Percentiles rank a stretch among this genome's conserved stretches.
These are phyloP conservation scores for Botrytis elliptica DNA, from an alignment of 2,329 filamentous ascomycete species.

Conservation along the genomic window DNA sequence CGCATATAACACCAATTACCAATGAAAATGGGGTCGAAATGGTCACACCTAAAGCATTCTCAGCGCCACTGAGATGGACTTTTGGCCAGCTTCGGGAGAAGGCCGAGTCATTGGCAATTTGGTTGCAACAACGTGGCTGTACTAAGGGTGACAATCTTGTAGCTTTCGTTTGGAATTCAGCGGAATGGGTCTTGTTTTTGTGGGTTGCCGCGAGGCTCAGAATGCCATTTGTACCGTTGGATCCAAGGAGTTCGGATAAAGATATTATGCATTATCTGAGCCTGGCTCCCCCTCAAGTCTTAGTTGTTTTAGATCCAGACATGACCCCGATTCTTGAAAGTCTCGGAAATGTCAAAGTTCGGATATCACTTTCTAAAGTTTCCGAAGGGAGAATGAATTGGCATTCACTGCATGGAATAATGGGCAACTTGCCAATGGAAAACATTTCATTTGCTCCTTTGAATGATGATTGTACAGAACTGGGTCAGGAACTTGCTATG, in stretches of 20 bases:
- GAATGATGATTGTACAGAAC: not conserved
- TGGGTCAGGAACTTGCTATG: not conserved
- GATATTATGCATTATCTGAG: not conserved
- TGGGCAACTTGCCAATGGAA: not conserved
- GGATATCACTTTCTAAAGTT: not conserved
- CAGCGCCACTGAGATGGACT: conserved; percentile 11
- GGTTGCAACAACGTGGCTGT: conserved; percentile 4
- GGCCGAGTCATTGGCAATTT: not conserved
- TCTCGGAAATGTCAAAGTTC: not conserved
- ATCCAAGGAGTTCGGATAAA: conserved; percentile 6
- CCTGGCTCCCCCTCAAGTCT: not conserved
- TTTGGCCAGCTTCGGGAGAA: not conserved
- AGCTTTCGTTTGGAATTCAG: conserved; percentile 20
- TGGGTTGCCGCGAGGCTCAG: conserved; percentile 22
- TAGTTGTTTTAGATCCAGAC: not conserved
- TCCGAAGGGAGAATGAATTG: not conserved
- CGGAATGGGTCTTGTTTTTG: conserved; percentile 24
- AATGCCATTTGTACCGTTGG: conserved; percentile 21
- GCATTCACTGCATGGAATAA: not conserved
- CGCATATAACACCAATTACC: not conserved
- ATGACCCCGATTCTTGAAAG: not conserved
- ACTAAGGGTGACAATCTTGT: conserved; percentile 15
- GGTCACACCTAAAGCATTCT: not conserved
- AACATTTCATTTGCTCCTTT: not conserved
- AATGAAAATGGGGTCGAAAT: not conserved